A percentile compares a stretch with the other conserved stretches of the same genome.
phyloP scores from a whole-genome alignment of 1,284 basidiomycete genomes.

The Rhizoctonia solani region DNA sequence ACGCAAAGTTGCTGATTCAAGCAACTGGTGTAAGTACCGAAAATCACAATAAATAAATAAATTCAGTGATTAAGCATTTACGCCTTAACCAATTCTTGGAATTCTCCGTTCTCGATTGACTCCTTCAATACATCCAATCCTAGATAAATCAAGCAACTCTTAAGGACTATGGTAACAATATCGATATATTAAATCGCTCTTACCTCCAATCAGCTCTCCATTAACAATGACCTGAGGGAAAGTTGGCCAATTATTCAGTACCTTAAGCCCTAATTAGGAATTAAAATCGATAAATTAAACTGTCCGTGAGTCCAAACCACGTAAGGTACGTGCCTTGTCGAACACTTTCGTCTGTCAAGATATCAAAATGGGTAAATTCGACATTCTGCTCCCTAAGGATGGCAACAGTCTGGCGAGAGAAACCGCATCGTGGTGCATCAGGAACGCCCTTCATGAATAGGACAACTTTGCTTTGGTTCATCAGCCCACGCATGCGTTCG shows the following conservation, averaged over 20 bases:
- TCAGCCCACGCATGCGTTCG: conserved; percentile 63
- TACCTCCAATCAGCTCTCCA: conserved; percentile 71
- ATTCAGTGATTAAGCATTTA: too few relatives aligned
- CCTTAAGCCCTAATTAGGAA: conserved; percentile 53
- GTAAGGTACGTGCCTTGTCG: conserved; percentile 55
- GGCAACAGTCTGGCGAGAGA: conserved; percentile 71
- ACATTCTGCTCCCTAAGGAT: conserved; percentile 64
- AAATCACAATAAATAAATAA: too few relatives aligned
- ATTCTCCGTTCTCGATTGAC: conserved; percentile 58
- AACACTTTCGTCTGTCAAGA: conserved; percentile 70
- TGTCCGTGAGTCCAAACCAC: background rate
- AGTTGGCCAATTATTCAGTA: conserved; percentile 67
- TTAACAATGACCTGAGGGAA: conserved; percentile 69
- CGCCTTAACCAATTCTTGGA: conserved; percentile 45
- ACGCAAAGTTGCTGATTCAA: background rate
- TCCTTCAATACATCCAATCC: conserved; percentile 65
- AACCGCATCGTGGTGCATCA: conserved; percentile 83
- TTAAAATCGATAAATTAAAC: background rate
- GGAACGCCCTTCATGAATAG: conserved; percentile 98
- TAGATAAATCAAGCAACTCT: conserved; percentile 21
- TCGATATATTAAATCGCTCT: conserved; percentile 37
- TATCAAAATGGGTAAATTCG: conserved; percentile 74
- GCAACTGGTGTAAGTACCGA: too few relatives aligned
- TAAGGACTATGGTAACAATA: conserved; percentile 49
- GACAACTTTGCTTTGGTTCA: conserved; percentile 69